Conservation (phyloP, 2,329 filamentous ascomycete species). For the Aspergillus ruber region DNA sequence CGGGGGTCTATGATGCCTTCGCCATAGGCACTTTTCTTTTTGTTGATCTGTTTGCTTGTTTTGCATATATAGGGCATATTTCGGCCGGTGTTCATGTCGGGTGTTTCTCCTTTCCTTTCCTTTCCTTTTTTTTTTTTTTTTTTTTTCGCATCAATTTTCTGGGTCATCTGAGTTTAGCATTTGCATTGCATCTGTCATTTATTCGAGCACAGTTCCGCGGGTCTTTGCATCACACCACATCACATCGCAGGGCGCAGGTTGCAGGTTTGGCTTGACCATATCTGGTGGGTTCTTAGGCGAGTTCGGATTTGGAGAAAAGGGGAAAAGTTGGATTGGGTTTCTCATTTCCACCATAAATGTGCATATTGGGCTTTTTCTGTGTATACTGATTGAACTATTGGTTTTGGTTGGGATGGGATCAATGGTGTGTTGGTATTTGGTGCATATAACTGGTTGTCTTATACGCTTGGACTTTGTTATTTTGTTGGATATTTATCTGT, state of each 20-base stretch:
- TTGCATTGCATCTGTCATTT: slow-evolving; percentile 21
- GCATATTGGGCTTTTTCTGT: not conserved
- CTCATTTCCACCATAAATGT: too few relatives aligned
- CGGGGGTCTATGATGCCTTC: slow-evolving; percentile 24
- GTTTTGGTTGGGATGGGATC: not conserved
- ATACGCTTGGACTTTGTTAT: too few relatives aligned
- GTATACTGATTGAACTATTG: not conserved
- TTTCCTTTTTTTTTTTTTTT: slow-evolving; percentile 3
- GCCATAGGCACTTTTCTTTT: slow-evolving; percentile 8
- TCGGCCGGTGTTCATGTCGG: not conserved
- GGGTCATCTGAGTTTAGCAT: slow-evolving; percentile 18
- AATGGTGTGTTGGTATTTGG: not conserved
- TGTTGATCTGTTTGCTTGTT: not conserved
- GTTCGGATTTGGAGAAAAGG: too few relatives aligned
- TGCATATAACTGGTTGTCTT: not conserved
- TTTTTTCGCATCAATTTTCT: not conserved
- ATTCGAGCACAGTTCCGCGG: not conserved
- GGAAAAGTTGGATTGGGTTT: too few relatives aligned
- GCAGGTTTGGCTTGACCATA: too few relatives aligned
- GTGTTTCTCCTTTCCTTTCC: not conserved
- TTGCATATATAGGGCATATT: not conserved
- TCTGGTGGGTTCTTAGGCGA: too few relatives aligned
- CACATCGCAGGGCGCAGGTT: too few relatives aligned
- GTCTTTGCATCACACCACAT: too few relatives aligned
- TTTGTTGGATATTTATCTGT: too few relatives aligned